Evolutionary conservation across 805 yeast genomes (phyloP), one percentile per base, ranked within the genome.

Genomic region (Diddensiella caesifluorescens): DNA sequence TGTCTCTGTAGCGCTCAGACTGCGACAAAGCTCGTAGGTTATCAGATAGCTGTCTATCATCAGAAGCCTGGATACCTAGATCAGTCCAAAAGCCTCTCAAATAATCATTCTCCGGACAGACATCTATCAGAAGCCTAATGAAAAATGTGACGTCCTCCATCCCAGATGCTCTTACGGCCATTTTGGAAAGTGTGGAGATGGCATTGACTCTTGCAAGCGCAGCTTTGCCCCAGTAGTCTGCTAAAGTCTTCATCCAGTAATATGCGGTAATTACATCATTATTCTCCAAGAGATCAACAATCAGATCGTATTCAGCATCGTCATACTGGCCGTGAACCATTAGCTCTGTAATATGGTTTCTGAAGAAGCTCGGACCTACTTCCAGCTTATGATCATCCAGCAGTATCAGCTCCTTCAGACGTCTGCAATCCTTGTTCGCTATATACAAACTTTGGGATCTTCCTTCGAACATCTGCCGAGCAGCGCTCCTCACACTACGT

Each of bases 261-360:
- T 7, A 16, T 12, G 40, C 35, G 20, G 7, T 18, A 19, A 18
- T n/a, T 6, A 10, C 19, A 9, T 20, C 4, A 9, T 18, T 15
- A 12, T 13, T 13, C 5, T 12, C 16, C 13, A 26, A 28, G 15
- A 37, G 26, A 26, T 37, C 22, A n/a, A 23, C 27, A n/a, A 16
- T 15, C 15, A 25, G 40, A 26, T 37, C 40, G 27, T 16, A 37
- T 20, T 37, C 40, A n/a, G 33, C 18, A 26, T n/a, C n/a, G n/a
- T n/a, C n/a, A n/a, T n/a, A n/a, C n/a, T n/a, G n/a, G n/a, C n/a
- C n/a, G n/a, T n/a, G n/a, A n/a, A n/a, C n/a, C n/a, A n/a, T n/a
- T n/a, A n/a, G n/a, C n/a, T n/a, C n/a, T n/a, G n/a, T n/a, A n/a
- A n/a, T n/a, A n/a, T n/a, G n/a, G n/a, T n/a, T n/a, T n/a, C n/a